Evolutionary conservation across 2,329 filamentous ascomycete species (phyloP).

Genomic region (Ophiocordyceps australis): DNA sequence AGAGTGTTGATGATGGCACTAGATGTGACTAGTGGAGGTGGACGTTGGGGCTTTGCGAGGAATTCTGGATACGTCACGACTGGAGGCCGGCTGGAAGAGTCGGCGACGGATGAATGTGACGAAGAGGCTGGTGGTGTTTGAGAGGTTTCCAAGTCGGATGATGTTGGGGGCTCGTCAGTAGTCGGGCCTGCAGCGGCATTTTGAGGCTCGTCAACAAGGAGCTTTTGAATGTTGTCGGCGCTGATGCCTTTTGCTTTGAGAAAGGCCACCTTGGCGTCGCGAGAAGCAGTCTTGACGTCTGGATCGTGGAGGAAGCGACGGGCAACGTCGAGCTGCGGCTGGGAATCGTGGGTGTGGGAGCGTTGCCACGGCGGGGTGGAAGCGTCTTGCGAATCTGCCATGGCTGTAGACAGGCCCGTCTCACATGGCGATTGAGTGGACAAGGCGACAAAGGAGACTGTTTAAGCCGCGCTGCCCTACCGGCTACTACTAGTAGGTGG

Average conservation of each 20-base stretch:
- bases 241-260: slow-evolving; percentile 59
- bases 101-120: too few species aligned
- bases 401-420: too few species aligned
- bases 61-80: slow-evolving; percentile 58
- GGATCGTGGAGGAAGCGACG: slow-evolving; percentile 60
- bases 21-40: slow-evolving; percentile 44
- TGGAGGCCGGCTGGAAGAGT: slow-evolving; percentile 36
- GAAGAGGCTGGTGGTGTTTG: too few species aligned
- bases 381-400: too few species aligned
- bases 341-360: background rate
- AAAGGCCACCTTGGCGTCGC: slow-evolving; percentile 59
- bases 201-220: slow-evolving; percentile 23
- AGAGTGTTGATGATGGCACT: slow-evolving; percentile 38
- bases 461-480: too few species aligned
- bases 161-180: too few species aligned
- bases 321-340: slow-evolving; percentile 39
- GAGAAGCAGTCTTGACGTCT: slow-evolving; percentile 47
- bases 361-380: too few species aligned
- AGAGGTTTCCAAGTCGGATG: too few species aligned
- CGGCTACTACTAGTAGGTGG: too few species aligned
- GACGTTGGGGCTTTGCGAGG: slow-evolving; percentile 34
- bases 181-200: too few species aligned
- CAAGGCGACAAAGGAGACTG: too few species aligned
- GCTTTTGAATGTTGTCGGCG: slow-evolving; percentile 45
- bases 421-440: too few species aligned